phyloP scores from a whole-genome alignment of 1,139 yeast species.

The Eremothecium coryli region DNA sequence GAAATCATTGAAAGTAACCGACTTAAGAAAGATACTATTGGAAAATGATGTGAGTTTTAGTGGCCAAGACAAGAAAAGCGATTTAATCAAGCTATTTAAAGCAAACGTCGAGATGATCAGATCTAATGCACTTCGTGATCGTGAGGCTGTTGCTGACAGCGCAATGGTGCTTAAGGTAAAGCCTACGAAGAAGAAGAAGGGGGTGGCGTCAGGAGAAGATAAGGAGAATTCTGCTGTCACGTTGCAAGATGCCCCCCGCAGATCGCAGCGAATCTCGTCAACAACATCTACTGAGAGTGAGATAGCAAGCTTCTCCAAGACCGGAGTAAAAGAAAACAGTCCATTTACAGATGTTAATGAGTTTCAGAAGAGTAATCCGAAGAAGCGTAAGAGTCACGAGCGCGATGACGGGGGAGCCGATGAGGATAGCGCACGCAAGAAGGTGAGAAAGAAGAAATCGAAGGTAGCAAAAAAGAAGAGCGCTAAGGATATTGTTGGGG shows the following conservation, averaged over 20 bases:
- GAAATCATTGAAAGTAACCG: slow-evolving; percentile 48
- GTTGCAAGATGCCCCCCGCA: slow-evolving; percentile 4
- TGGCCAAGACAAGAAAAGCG: slow-evolving; percentile 54
- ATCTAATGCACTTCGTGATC: slow-evolving; percentile 15
- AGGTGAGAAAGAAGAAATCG: slow-evolving; percentile 7
- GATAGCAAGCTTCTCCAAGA: not conserved
- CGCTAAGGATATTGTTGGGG: not conserved
- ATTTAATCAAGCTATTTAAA: slow-evolving; percentile 46
- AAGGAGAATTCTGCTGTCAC: not conserved
- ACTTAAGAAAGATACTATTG: slow-evolving; percentile 52
- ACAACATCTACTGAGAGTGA: not conserved
- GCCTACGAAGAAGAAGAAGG: slow-evolving; percentile 8
- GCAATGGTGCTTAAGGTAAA: slow-evolving; percentile 13
- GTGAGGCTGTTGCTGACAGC: slow-evolving; percentile 13
- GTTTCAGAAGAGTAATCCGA: slow-evolving; percentile 7
- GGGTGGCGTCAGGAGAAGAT: slow-evolving; percentile 2
- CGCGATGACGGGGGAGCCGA: slow-evolving; percentile 5
- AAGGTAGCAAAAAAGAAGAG: slow-evolving; percentile 4
- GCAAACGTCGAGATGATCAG: slow-evolving; percentile 33
- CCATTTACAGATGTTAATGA: slow-evolving; percentile 10
- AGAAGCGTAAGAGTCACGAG: slow-evolving; percentile 6
- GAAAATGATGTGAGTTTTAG: slow-evolving; percentile 50
- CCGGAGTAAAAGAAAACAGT: slow-evolving; percentile 1
- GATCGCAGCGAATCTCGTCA: slow-evolving; percentile 5
- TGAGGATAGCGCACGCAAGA: slow-evolving; percentile 2